phyloP scores from a whole-genome alignment of 2,329 filamentous ascomycete genomes.

The Clonostachys chloroleuca region DNA sequence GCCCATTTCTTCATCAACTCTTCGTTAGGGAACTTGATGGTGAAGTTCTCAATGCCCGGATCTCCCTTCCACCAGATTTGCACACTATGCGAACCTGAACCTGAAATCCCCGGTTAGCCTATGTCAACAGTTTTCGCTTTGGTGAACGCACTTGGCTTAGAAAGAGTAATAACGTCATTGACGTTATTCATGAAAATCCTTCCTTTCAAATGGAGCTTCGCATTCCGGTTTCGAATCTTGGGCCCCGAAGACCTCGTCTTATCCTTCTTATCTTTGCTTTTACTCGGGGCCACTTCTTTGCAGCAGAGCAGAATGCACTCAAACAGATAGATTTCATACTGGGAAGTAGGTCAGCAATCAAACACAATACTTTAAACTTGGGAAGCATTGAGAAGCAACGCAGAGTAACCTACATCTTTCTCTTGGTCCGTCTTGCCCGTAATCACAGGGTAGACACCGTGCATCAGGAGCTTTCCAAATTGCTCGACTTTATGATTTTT shows the following conservation, averaged over 20 bases:
- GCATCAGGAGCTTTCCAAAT: slow-evolving; percentile 85
- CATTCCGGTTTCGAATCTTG: slow-evolving; percentile 60
- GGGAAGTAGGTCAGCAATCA: slow-evolving; percentile 8
- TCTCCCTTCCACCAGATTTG: slow-evolving; percentile 99
- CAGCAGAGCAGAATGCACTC: slow-evolving; percentile 93
- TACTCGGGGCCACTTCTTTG: slow-evolving; percentile 87
- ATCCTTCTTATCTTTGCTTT: slow-evolving; percentile 74
- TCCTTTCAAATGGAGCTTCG: slow-evolving; percentile 90
- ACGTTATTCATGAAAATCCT: slow-evolving; percentile 99
- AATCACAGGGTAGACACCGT: slow-evolving; percentile 87
- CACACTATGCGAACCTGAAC: slow-evolving; percentile 80
- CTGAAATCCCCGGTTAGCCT: background rate
- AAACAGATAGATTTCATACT: slow-evolving; percentile 98
- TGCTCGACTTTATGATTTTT: slow-evolving; percentile 85
- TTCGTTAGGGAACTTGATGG: slow-evolving; percentile 89
- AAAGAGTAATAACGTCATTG: slow-evolving; percentile 83
- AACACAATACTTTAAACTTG: background rate
- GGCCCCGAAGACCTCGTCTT: slow-evolving; percentile 51
- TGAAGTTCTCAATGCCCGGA: slow-evolving; percentile 91
- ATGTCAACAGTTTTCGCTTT: background rate
- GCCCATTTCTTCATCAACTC: slow-evolving; percentile 94
- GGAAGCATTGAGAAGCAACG: background rate
- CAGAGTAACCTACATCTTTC: slow-evolving; percentile 64
- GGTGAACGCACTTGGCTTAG: slow-evolving; percentile 70
- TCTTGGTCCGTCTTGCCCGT: slow-evolving; percentile 88